Evolutionary conservation across 2,329 filamentous ascomycete species (phyloP), one percentile per base, ranked within the genome.

Genomic region (Kalmusia sp.): DNA sequence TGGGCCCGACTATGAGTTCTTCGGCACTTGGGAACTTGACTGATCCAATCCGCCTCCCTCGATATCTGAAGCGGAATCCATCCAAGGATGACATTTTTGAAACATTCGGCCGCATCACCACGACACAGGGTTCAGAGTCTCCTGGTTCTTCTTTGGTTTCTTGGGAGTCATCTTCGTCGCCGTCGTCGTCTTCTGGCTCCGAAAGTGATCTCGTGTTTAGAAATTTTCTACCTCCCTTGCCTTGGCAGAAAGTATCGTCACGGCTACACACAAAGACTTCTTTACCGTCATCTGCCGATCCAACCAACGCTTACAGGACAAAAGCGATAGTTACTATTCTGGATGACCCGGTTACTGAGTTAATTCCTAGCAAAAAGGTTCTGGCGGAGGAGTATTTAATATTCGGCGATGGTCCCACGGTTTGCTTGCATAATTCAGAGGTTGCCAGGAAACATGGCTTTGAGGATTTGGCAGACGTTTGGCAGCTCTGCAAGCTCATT

Each of bases 381-480:
- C 83, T 97, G 56, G 95, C 92, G 2, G 79, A 86, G 52, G 85
- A 90, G 60, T 99, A 98, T 73, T 84, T 83, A 21, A 89, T 97
- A 12, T 93, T 95, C 70, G 92, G 92, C 3, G 87, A 92, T 55
- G 89, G 90, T 1, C 84, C 87, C n/a, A 84, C 89, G 31, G 86
- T 96, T 3, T 98, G 93, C 73, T 81, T 84, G 38, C 89, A 96
- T 65, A 99, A 99, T 71, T 91, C 92, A 7, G 76, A 77, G 1
- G 86, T 96, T 39, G 93, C 93, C 7, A 82, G 86, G 61, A 87
- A 85, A 57, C 82, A 89, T 61, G 90, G 88, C 4, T 84, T 86
- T 58, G 72, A 80, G 12, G 91, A 96, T 58, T 76, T 96, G 25
- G 88, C 89, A 22, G 86, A 92, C 62, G 84, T 96, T 6, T 99